Evolutionary conservation across 2,329 filamentous ascomycete species (phyloP), one percentile per base, ranked within the genome.

Genomic region (Venturia asperata): DNA sequence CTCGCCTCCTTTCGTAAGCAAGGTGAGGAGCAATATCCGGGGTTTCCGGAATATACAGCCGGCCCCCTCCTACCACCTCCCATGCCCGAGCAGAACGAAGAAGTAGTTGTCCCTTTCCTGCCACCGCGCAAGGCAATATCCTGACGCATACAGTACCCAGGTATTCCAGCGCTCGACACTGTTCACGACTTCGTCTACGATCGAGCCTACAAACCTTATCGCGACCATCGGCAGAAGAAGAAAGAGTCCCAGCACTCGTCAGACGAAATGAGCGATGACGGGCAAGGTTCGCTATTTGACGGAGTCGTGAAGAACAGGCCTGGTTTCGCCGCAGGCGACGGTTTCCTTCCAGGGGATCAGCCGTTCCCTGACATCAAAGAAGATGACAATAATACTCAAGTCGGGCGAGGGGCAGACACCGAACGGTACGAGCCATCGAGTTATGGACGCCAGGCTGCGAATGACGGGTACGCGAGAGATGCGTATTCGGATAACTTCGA

Each of bases 401-500:
- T 2, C 11, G 39, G 39, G 27, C 42, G 61, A n/a, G 61, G 45
- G 34, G 52, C 39, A 10, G 63, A 64, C 21, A 60, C 37, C 34
- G 63, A 64, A 47, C 47, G 47, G 13, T 64, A 64, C 30, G 47
- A 56, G n/a, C 63, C 63, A 15, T 60, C 49, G 17, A 47, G 52
- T 10, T 60, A 56, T 41, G 52, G 63, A 21, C 19, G 24, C 19
- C 45, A 52, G n/a, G 63, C 63, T 27, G 64, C 64, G 19, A 37
- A n/a, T 10, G 64, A 65, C 19, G 64, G 64, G 17, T 65, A 65
- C 41, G 55, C 19, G 34, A 17, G 55, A 37, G 64, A 62, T 58
- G 56, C 5, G 11, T 34, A 56, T 5, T 58, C 37, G 17, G 64
- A 65, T 27, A 19, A 43, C 13, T 64, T 60, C 11, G 63, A 64